Evolutionary conservation across 192 early-diverging fungal species (phyloP), one percentile per base, ranked within the genome.

Genomic region (Mortierella hygrophila): DNA sequence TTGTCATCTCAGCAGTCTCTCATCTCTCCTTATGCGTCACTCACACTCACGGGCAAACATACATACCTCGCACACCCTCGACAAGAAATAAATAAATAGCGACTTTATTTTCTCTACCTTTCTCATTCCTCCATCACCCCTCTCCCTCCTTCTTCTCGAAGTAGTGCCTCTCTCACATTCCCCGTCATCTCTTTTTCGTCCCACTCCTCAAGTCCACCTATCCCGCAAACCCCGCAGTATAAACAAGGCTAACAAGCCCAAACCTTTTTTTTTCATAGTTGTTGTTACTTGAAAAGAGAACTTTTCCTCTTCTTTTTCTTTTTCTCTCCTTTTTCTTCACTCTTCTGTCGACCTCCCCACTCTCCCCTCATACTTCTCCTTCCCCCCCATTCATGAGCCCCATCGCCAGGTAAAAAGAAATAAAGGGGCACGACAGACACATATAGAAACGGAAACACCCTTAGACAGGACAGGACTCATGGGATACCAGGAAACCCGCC

Each of bases 391-490:
- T 75, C 74, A 76, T 74, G 68, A 69, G 72, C 72, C n/a, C 72
- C 54, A 32, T 54, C 16, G 23, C 44, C 63, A 80, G 79, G 79
- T 80, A 74, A 42, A 18, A 41, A n/a, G 21, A 11, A 18, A 35
- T 26, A 6, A 15, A 21, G 54, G 35, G 38, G 16, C 6, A 38
- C 23, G 20, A 37, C 35, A 70, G 29, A 38, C 18, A 32, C 18
- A 47, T 20, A n/a, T 42, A 5, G 21, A 11, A 16, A 6, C 15
- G 1, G 47, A 4, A 32, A 70, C 16, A 35, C 49, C 15, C 68
- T 18, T 9, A 15, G 21, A 40, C 38, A 8, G 42, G 42, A 6
- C 26, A 35, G 40, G 35, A 46, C n/a, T 52, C 26, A 35, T 16
- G 21, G 55, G 76, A 42, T 20, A 15, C 42, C 76, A 47, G 60